These are phyloP conservation scores for Warburgia ugandensis DNA, from an alignment of 164 flowering plant genomes.

Conservation along the genomic window DNA sequence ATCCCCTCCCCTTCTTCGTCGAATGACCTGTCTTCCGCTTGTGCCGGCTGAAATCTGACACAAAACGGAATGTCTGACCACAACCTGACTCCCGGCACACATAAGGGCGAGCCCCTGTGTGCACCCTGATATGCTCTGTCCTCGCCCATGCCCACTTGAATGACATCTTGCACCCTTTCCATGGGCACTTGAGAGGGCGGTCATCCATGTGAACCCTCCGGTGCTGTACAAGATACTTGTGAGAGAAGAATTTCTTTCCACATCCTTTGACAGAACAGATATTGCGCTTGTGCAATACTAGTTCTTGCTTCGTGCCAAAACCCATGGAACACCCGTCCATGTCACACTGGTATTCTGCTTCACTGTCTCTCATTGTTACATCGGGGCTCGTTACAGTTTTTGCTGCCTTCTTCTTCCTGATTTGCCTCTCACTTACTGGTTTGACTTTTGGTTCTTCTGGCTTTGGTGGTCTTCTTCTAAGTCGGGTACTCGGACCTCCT, in stretches of 20 bases:
- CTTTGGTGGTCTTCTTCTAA: constrained; percentile 40
- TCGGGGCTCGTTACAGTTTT: constrained; percentile 13
- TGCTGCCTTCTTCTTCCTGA: constrained; percentile 20
- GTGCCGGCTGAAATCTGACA: constrained; percentile 98
- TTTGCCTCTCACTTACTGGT: constrained; percentile 31
- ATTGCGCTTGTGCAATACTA: constrained; percentile 64
- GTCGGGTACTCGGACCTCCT: constrained; percentile 79
- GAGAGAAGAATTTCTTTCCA: constrained; percentile 94
- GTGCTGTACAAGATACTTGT: constrained; percentile 94
- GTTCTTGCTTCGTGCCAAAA: constrained; percentile 68
- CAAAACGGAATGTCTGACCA: constrained; percentile 94
- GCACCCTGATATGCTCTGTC: constrained; percentile 96
- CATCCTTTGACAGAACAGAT: constrained; percentile 87
- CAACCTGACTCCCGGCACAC: constrained; percentile 75
- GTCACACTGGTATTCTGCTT: constrained; percentile 58
- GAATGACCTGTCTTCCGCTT: constrained; percentile 96
- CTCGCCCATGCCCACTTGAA: constrained; percentile 99
- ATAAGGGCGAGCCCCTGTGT: constrained; percentile 95
- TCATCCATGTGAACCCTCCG: constrained; percentile 86
- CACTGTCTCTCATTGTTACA: constrained; percentile 28
- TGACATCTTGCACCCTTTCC: constrained; percentile 98
- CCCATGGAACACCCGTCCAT: constrained; percentile 91
- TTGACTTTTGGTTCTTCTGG: constrained; percentile 14
- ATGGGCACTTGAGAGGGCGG: constrained; percentile 92
- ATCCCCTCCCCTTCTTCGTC: constrained; percentile 13